Evolutionary conservation across 371 early-diverging fungal genomes (phyloP), one percentile per base, ranked within the genome.

Genomic region (Mucor velutinosus): DNA sequence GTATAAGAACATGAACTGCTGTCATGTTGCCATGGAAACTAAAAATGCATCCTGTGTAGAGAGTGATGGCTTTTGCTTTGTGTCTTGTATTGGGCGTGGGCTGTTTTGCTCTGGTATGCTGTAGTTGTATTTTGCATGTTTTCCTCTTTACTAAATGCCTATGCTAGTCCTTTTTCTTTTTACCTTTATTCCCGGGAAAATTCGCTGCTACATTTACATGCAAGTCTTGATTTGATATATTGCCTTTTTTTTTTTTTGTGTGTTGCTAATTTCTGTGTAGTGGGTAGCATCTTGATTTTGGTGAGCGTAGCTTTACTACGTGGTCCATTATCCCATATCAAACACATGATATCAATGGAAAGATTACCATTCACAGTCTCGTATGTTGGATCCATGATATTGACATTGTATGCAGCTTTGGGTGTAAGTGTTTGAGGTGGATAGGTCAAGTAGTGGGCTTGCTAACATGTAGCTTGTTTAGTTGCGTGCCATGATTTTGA

Each of bases 181-280:
- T 86, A 37, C 83, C 80, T n/a, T 14, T 85, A 30, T 79, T 77
- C 17, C 84, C 84, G n/a, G 84, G 86, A 56, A 88, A 88, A 69
- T 86, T 88, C 53, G 88, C 88, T 7, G 86, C 86, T 23, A 88
- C 86, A 25, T 88, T 88, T 53, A 86, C 88, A 67, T 76, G 88
- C 84, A 79, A 67, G 79, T 3, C n/a, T n/a, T 7, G 45, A 45
- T 47, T 47, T 47, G 21, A 3, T 47, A 10, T 47, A n/a, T 45
- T 5, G 1, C 0, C 6, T n/a, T n/a, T 45, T 45, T 1, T 33
- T 33, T 33, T 7, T 8, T 33, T n/a, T n/a, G n/a, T n/a, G n/a
- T 4, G 11, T 12, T 21, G 19, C 21, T 21, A 3, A 21, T 21
- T 14, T 17, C 17, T 21, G 17, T 29, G 29, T 62, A 84, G 82